Percentiles rank a stretch among this genome's conserved stretches.
These are phyloP conservation scores for Quercus engelmannii DNA, from an alignment of 306 rosid species.

Conservation along the genomic window DNA sequence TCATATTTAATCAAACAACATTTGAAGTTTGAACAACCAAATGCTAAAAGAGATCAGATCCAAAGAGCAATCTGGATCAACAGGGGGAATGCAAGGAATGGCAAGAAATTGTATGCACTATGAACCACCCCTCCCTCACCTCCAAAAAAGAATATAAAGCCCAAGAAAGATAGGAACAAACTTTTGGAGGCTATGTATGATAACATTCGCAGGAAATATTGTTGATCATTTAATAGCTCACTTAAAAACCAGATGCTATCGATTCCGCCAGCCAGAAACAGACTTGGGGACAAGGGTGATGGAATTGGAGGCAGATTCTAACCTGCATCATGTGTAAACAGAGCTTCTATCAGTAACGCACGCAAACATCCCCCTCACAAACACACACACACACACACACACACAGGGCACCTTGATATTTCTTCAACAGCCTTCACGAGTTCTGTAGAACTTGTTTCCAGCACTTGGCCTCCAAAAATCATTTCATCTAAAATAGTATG, in stretches of 20 bases:
- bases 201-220: not conserved
- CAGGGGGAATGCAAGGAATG: not conserved
- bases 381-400: too few species aligned
- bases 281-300: conserved; percentile 77
- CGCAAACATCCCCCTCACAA: not conserved
- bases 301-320: conserved; percentile 71
- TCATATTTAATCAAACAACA: not conserved
- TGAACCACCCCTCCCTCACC: not conserved
- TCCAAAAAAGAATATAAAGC: too few species aligned
- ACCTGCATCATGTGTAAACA: conserved; percentile 44
- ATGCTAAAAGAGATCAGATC: not conserved
- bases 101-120: too few species aligned
- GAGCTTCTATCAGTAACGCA: not conserved
- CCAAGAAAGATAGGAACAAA: too few species aligned
- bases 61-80: not conserved
- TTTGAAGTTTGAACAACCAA: too few species aligned
- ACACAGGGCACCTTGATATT: conserved; percentile 55
- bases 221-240: not conserved
- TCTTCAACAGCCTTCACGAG: conserved; percentile 85
- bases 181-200: too few species aligned
- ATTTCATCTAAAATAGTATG: conserved; percentile 83
- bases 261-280: conserved; percentile 79
- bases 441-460: conserved; percentile 88
- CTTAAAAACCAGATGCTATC: conserved; percentile 21
- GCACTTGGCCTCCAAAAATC: conserved; percentile 84